phyloP scores from a whole-genome alignment of 164 flowering plant species.

The Sedum album region DNA sequence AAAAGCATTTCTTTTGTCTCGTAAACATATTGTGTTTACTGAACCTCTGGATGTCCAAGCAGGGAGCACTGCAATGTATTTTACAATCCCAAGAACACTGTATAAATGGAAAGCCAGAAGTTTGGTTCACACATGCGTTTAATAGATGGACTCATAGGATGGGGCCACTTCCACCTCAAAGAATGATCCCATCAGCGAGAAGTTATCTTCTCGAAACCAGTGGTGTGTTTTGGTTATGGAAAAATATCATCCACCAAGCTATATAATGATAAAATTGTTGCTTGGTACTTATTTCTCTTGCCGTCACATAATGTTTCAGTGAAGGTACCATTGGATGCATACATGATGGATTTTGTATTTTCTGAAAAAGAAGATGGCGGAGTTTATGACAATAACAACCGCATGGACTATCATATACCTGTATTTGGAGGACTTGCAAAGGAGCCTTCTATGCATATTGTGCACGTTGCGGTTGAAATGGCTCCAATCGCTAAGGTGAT shows the following conservation, averaged over 20 bases:
- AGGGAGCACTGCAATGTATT: conserved; percentile 54
- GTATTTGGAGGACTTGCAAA: conserved; percentile 66
- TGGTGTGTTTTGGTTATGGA: conserved; percentile 32
- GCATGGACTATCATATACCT: conserved; percentile 94
- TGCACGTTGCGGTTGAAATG: conserved; percentile 94
- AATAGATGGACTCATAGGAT: conserved; percentile 82
- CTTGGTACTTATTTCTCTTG: not conserved
- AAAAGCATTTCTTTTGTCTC: conserved; percentile 72
- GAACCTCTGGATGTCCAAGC: conserved; percentile 90
- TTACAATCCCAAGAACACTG: conserved; percentile 84
- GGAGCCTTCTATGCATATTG: conserved; percentile 95
- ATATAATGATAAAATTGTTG: not conserved
- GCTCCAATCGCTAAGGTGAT: conserved; percentile 97
- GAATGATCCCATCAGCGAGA: conserved; percentile 61
- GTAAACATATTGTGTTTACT: conserved; percentile 80
- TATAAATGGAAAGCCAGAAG: conserved; percentile 77
- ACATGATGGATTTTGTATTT: conserved; percentile 95
- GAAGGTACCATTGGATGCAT: conserved; percentile 93
- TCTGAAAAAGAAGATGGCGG: conserved; percentile 95
- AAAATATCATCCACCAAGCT: not conserved
- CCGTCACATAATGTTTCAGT: conserved; percentile 32
- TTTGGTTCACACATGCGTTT: conserved; percentile 91
- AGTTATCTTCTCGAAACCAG: conserved; percentile 59
- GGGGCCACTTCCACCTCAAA: conserved; percentile 81
- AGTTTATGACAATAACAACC: conserved; percentile 69